Evolutionary conservation across 257 asterid species (phyloP), one percentile per base, ranked within the genome.

Genomic region (Rhazya stricta): DNA sequence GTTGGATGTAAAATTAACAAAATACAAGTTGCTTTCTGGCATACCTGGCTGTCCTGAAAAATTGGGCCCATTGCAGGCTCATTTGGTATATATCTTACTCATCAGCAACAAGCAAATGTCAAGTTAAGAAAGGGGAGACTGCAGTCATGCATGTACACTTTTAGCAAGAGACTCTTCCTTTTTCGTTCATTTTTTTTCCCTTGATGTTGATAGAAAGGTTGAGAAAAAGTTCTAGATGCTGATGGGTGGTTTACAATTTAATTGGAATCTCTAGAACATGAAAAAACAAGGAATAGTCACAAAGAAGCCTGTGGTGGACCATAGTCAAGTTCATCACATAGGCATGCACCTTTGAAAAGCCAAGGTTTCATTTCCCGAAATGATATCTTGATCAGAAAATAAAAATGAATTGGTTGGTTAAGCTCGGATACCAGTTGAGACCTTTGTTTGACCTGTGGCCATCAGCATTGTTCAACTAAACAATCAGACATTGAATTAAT

Each of bases 81-180:
- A 56, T 25, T 68, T 45, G 21, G 27, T 57, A 50, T 21, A 57
- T 32, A n/a, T 51, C 34, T 74, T 60, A 18, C 56, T 42, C 32
- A 18, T 60, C 18, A 43, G 58, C 68, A 58, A 41, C 53, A 27
- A 74, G 70, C 70, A 43, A 61, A 61, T 30, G 50, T 13, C 34
- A 74, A 62, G 50, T n/a, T 71, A 67, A 41, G 54, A 42, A 53
- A 41, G 60, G 9, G 67, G 67, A 34, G 27, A 48, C 51, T n/a
- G 41, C 36, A 9, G 30, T 32, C 50, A 3, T 32, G 39, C 29
- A 9, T 4, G 25, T 32, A 4, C 13, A 32, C 34, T 51, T 37
- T 50, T 53, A 23, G 32, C 36, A 6, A 37, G 54, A 15, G 3
- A 2, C 37, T 51, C 29, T 15, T 45, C 36, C n/a, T 74, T 42